Percentiles rank a stretch among this genome's conserved stretches.
Conservation (phyloP, 2,329 filamentous ascomycete species). For the Berkeleyomyces basicola region DNA sequence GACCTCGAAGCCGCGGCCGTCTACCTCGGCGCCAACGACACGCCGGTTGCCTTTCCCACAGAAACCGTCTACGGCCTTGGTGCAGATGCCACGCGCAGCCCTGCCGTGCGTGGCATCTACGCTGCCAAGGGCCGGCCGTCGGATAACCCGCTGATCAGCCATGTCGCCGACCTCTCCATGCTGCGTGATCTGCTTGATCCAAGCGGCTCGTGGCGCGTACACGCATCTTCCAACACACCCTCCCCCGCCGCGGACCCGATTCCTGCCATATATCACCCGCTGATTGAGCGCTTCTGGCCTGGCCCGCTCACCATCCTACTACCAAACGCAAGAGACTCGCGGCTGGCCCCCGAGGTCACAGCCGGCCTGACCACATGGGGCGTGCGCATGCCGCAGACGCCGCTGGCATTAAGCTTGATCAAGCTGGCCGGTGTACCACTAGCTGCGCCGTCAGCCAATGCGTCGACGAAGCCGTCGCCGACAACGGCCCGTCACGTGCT, state of each 20-base stretch:
- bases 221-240: background rate
- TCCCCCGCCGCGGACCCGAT: slow-evolving; percentile 28
- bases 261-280: slow-evolving; percentile 56
- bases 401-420: slow-evolving; percentile 79
- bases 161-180: slow-evolving; percentile 69
- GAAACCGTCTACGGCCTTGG: slow-evolving; percentile 95
- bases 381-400: slow-evolving; percentile 64
- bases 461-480: slow-evolving; percentile 80
- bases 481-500: slow-evolving; percentile 80
- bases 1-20: slow-evolving; percentile 47
- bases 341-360: slow-evolving; percentile 79
- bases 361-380: slow-evolving; percentile 74
- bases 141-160: slow-evolving; percentile 91
- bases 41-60: slow-evolving; percentile 86
- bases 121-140: slow-evolving; percentile 75
- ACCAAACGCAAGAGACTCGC: slow-evolving; percentile 51
- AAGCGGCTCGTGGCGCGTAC: slow-evolving; percentile 15
- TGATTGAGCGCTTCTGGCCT: slow-evolving; percentile 82
- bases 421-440: slow-evolving; percentile 60
- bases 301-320: slow-evolving; percentile 85
- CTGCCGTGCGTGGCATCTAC: slow-evolving; percentile 81
- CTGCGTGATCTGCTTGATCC: slow-evolving; percentile 42
- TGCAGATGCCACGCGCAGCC: slow-evolving; percentile 80
- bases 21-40: slow-evolving; percentile 46
- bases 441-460: slow-evolving; percentile 86